phyloP scores from a whole-genome alignment of 1,284 basidiomycete genomes.

The Ceratobasidium sp. region DNA sequence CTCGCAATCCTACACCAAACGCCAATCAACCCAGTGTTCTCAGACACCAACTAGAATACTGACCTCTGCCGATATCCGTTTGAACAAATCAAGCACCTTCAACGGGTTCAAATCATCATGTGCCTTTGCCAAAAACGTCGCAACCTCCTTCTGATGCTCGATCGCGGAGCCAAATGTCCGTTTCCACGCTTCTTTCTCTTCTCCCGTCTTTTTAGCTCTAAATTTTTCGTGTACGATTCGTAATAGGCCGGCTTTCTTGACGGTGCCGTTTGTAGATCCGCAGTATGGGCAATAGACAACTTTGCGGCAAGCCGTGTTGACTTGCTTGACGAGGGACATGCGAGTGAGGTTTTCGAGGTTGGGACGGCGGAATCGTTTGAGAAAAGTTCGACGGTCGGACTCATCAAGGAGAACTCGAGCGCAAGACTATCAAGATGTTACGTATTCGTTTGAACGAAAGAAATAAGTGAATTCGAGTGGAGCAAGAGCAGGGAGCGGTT shows the following conservation, averaged over 20 bases:
- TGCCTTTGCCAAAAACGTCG: constrained; percentile 86
- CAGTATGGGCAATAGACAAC: constrained; percentile 94
- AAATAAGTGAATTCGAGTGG: neutral
- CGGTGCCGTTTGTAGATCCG: constrained; percentile 90
- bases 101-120: constrained; percentile 96
- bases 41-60: constrained; percentile 44
- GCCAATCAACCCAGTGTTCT: neutral
- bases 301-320: constrained; percentile 89
- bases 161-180: constrained; percentile 83
- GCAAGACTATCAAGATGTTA: constrained; percentile 70
- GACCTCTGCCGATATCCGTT: constrained; percentile 90
- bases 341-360: constrained; percentile 95
- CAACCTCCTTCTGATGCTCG: constrained; percentile 87
- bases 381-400: constrained; percentile 81
- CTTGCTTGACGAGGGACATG: constrained; percentile 85
- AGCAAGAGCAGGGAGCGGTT: neutral
- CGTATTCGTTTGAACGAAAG: neutral
- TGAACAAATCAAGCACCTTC: constrained; percentile 93
- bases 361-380: constrained; percentile 88
- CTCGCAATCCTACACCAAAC: constrained; percentile 80
- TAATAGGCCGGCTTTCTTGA: constrained; percentile 91
- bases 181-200: constrained; percentile 89
- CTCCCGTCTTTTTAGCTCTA: constrained; percentile 91
- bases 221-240: constrained; percentile 99
- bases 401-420: constrained; percentile 93